Percentiles rank a stretch among this genome's conserved stretches.
Conservation (phyloP, 2,329 filamentous ascomycete species). For the Phialemonium atrogriseum region DNA sequence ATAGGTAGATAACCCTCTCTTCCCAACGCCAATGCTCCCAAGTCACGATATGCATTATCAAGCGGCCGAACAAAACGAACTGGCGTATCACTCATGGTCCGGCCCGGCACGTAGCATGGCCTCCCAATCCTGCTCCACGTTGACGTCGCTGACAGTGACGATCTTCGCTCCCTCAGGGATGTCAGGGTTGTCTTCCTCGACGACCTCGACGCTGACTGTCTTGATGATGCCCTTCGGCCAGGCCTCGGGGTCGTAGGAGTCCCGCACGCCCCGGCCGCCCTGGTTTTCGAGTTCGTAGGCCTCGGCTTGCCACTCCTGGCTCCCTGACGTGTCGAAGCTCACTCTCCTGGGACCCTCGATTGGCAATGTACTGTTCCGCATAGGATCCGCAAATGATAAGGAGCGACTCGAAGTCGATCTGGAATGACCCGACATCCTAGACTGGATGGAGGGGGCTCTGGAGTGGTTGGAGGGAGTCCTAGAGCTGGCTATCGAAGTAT, state of each 20-base stretch:
- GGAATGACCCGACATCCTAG: no score
- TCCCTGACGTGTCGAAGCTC: conserved; percentile 9
- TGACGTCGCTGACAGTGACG: conserved; percentile 4
- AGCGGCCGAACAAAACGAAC: no score
- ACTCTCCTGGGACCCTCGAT: conserved; percentile 16
- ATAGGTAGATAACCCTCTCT: no score
- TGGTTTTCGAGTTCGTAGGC: conserved; percentile 7
- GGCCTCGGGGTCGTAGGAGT: conserved; percentile 12
- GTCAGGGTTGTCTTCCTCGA: conserved; percentile 22
- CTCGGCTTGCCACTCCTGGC: conserved; percentile 2
- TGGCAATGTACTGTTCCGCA: conserved; percentile 15
- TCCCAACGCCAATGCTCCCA: no score
- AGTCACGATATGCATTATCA: no score
- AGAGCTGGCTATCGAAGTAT: conserved; percentile 8
- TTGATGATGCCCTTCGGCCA: conserved; percentile 29
- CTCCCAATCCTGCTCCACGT: conserved; percentile 19
- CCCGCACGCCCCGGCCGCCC: conserved; percentile 4
- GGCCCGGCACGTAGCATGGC: conserved; percentile 16
- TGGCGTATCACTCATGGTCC: no score
- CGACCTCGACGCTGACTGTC: conserved; percentile 27
- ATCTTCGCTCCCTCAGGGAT: conserved; percentile 9
- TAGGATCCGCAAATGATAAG: conserved; percentile 12
- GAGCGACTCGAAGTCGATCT: no score
- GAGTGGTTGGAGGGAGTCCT: no score
- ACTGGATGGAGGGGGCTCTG: no score